phyloP scores from a whole-genome alignment of 2,329 filamentous ascomycete genomes.

The Colletotrichum higginsianum region DNA sequence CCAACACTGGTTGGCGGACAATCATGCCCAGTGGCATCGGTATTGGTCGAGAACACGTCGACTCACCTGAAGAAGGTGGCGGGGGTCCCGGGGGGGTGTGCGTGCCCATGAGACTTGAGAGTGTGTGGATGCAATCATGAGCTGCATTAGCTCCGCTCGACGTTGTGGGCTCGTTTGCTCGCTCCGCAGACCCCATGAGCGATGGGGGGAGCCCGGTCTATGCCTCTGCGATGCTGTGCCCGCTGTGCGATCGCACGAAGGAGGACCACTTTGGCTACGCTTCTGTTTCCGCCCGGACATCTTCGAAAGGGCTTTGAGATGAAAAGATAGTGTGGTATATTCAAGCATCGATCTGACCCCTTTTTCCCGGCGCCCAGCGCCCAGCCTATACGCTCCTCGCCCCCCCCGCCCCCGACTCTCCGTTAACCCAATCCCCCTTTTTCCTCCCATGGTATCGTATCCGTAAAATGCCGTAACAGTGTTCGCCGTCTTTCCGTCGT shows the following conservation, averaged over 20 bases:
- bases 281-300: too few species aligned
- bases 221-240: not conserved
- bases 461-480: not conserved
- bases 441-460: not conserved
- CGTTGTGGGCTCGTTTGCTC: not conserved
- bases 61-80: conserved; percentile 39
- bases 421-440: not conserved
- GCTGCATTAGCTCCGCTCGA: conserved; percentile 23
- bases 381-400: too few species aligned
- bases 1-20: conserved; percentile 38
- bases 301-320: not conserved
- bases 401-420: too few species aligned
- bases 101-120: not conserved
- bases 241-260: not conserved
- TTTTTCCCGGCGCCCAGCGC: not conserved
- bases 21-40: conserved; percentile 30
- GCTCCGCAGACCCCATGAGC: conserved; percentile 4
- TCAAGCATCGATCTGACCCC: not conserved
- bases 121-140: conserved; percentile 22
- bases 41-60: conserved; percentile 35
- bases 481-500: not conserved
- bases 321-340: conserved; percentile 17
- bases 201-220: not conserved
- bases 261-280: too few species aligned
- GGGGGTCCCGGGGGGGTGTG: not conserved